Evolutionary conservation across 169 alveolate species (phyloP), one percentile per base, ranked within the genome.

Genomic region (Eimeria maxima): DNA sequence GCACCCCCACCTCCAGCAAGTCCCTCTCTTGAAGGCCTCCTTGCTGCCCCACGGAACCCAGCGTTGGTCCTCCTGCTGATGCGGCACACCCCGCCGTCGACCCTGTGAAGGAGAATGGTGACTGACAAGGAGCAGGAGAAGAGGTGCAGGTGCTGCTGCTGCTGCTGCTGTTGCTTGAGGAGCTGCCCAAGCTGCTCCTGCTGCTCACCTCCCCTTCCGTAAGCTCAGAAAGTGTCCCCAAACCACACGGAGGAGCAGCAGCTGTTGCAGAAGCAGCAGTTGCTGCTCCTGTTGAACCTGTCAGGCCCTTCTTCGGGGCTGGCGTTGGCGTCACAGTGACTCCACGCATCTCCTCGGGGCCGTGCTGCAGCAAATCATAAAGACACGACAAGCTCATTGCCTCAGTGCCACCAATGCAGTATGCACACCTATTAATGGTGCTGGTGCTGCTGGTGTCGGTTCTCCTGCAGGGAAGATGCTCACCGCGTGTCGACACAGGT

Each of bases 401-500:
- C 33, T 13, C 53, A 8, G 50, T 42, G 71, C 29, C 29, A 8
- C 88, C 18, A 20, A 16, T 20, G 65, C 65, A 1, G 16, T 45
- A 18, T 0, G n/a, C 18, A 44, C 24, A 27, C 29, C 44, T 45
- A 3, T 3, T 80, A 44, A 8, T 80, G 65, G 47, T 80, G 89
- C 69, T 80, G 63, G 10, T 81, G 90, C 44, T 45, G 45, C 55
- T 81, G 71, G 10, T 47, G 94, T 69, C 65, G 83, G 33, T 53
- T 57, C 74, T 89, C 69, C 87, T 8, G 65, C n/a, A 18, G 60
- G 55, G 50, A 0, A 20, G 55, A 24, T 63, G 14, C 96, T 69
- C 33, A 95, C 96, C 89, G 96, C 96, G 29, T 95, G 95, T 22
- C 96, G 87, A 33, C 96, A 95, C 27, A 76, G 50, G 90, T 65